Conservation (phyloP, 768 basidiomycete genomes). For the Hericium coralloides region DNA sequence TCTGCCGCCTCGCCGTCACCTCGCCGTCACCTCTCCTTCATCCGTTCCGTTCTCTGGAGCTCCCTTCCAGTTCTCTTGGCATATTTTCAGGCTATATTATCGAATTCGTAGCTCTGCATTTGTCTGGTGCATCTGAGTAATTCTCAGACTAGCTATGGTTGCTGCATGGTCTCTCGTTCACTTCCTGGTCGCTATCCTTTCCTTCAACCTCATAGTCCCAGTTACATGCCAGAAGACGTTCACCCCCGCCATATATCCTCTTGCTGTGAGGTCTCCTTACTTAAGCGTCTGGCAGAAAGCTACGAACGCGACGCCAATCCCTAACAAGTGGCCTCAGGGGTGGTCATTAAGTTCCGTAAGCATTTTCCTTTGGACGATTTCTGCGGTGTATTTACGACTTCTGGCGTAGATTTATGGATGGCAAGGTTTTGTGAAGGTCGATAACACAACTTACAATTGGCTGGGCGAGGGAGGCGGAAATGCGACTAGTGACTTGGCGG, state of each 20-base stretch:
- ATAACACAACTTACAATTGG: not conserved
- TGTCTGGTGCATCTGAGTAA: not conserved
- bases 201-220: not conserved
- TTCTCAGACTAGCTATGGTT: not conserved
- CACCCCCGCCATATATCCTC: constrained; percentile 17
- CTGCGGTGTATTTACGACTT: too few species aligned
- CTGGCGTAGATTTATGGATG: not conserved
- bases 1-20: too few species aligned
- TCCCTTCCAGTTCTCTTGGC: not conserved
- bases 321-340: constrained; percentile 13
- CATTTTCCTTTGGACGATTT: not conserved
- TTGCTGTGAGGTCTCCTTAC: constrained; percentile 21
- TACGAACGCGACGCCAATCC: not conserved
- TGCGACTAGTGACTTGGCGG: not conserved
- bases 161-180: not conserved
- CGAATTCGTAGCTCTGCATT: not conserved
- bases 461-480: not conserved
- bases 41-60: too few species aligned
- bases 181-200: not conserved
- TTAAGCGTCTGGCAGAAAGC: constrained; percentile 14
- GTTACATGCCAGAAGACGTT: constrained; percentile 3
- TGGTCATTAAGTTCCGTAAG: constrained; percentile 3
- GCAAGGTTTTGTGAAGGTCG: not conserved
- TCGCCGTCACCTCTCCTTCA: too few species aligned
- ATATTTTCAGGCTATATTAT: too few species aligned